Percentiles rank a stretch among this genome's conserved stretches.
phyloP scores from a whole-genome alignment of 805 yeast species.

The Pichia cephalocereana region DNA sequence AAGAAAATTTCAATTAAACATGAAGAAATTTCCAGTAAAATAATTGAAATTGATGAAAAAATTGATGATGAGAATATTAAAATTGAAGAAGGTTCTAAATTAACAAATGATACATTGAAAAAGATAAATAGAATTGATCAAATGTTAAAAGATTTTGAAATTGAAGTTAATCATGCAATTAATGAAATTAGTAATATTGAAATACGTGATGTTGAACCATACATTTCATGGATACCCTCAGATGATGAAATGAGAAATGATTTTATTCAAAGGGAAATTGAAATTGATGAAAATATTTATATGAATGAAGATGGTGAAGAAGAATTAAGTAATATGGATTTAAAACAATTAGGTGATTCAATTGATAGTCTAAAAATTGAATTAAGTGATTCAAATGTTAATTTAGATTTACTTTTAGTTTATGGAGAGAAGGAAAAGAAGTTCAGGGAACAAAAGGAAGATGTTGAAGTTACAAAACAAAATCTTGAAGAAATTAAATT shows the following conservation, averaged over 20 bases:
- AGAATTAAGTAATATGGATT: conserved; percentile 40
- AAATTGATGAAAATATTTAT: conserved; percentile 27
- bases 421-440: conserved; percentile 63
- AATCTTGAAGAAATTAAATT: conserved; percentile 56
- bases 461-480: conserved; percentile 36
- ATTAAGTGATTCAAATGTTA: conserved; percentile 50
- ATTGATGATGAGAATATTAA: conserved; percentile 53
- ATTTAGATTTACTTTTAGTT: conserved; percentile 67
- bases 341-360: conserved; percentile 39
- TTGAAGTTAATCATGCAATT: conserved; percentile 26
- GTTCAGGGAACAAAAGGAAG: conserved; percentile 51
- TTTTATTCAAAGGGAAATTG: conserved; percentile 19
- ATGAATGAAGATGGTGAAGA: conserved; percentile 25
- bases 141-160: conserved; percentile 22
- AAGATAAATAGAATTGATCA: conserved; percentile 22
- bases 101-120: conserved; percentile 28
- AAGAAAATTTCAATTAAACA: conserved; percentile 33
- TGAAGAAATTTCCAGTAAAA: neutral
- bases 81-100: conserved; percentile 32
- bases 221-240: conserved; percentile 43
- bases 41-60: conserved; percentile 43
- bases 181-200: conserved; percentile 24
- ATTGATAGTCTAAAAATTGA: conserved; percentile 47
- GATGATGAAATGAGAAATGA: conserved; percentile 16
- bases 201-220: conserved; percentile 44